Conservation (phyloP, 306 rosid species). For the Notholithocarpus densiflorus region DNA sequence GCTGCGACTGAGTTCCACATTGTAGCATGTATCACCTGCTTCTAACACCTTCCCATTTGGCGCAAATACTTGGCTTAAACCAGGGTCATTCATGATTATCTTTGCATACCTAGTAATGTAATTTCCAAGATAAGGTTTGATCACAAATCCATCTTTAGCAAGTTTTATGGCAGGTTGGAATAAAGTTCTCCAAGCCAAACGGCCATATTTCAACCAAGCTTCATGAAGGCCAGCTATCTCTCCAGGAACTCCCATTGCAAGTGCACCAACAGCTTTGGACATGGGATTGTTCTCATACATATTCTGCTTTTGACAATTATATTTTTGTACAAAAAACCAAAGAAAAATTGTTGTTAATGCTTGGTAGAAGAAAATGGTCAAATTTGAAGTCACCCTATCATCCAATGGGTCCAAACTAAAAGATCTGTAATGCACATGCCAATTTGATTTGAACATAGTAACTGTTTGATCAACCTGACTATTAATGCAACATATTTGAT, state of each 20-base stretch:
- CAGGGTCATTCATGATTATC: slow-evolving; percentile 59
- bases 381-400: background rate
- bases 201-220: slow-evolving; percentile 82
- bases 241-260: slow-evolving; percentile 86
- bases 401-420: background rate
- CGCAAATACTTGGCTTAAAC: slow-evolving; percentile 61
- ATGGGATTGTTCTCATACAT: slow-evolving; percentile 64
- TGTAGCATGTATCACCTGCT: slow-evolving; percentile 62
- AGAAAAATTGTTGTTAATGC: slow-evolving; percentile 10
- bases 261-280: slow-evolving; percentile 53
- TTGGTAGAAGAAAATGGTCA: slow-evolving; percentile 7
- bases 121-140: slow-evolving; percentile 49
- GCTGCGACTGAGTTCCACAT: slow-evolving; percentile 61
- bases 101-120: slow-evolving; percentile 3
- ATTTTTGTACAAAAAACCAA: slow-evolving; percentile 13
- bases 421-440: background rate
- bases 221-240: slow-evolving; percentile 87
- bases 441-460: background rate
- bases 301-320: slow-evolving; percentile 44
- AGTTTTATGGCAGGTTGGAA: slow-evolving; percentile 78
- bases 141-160: slow-evolving; percentile 62
- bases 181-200: slow-evolving; percentile 64
- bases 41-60: slow-evolving; percentile 61
- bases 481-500: background rate
- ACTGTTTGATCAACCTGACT: background rate